These are phyloP conservation scores for Pseudocohnilembus persalinus DNA, from an alignment of 169 alveolate genomes.

Conservation along the genomic window DNA sequence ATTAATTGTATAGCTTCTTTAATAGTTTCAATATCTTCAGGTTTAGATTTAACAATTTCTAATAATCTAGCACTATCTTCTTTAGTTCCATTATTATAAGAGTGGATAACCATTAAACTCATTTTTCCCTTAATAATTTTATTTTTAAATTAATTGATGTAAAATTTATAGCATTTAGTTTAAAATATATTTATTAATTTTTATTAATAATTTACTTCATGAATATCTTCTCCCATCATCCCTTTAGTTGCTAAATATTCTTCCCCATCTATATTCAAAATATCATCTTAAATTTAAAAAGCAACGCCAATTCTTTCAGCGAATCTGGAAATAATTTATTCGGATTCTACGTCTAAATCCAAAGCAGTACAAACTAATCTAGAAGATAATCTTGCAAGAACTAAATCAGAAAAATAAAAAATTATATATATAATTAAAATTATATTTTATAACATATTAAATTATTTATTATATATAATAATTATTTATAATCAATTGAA, in stretches of 20 bases:
- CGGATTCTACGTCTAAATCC: constrained; percentile 1
- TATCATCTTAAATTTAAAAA: constrained; percentile 73
- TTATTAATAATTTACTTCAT: constrained; percentile 40
- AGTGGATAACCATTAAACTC: constrained; percentile 59
- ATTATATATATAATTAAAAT: no score
- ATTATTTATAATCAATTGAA: no score
- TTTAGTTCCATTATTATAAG: constrained; percentile 1
- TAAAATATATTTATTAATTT: background rate
- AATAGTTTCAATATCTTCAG: constrained; percentile 36
- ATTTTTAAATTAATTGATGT: background rate
- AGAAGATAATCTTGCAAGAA: constrained; percentile 48
- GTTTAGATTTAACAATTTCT: constrained; percentile 44
- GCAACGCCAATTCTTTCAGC: constrained; percentile 56
- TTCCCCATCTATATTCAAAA: constrained; percentile 58
- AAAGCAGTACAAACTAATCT: constrained; percentile 21
- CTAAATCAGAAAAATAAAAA: no score
- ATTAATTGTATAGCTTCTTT: constrained; percentile 57
- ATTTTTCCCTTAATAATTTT: constrained; percentile 49
- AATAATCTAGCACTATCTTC: constrained; percentile 26
- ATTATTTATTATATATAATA: no score
- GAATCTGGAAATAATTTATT: constrained; percentile 19
- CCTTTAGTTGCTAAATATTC: constrained; percentile 59
- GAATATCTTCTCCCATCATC: constrained; percentile 63
- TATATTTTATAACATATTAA: no score
- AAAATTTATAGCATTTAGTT: background rate